Conservation (phyloP, 306 rosid genomes). For the Vigna reflexopilosa region DNA sequence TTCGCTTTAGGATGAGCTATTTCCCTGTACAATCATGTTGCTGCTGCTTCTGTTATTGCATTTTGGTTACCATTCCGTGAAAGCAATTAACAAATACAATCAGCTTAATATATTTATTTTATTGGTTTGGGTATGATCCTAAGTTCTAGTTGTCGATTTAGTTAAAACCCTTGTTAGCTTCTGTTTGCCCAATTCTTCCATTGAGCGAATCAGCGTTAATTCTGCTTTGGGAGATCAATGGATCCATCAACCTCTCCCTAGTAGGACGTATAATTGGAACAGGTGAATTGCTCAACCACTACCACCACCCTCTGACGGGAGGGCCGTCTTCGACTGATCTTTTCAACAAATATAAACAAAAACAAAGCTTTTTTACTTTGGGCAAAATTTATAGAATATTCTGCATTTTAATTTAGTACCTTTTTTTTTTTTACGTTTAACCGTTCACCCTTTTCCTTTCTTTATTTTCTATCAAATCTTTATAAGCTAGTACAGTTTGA, state of each 20-base stretch:
- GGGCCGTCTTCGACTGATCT: too few relatives aligned
- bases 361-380: too few relatives aligned
- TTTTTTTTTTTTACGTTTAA: too few relatives aligned
- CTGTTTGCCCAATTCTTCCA: neutral
- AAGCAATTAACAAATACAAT: constrained; percentile 34
- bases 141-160: neutral
- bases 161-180: neutral
- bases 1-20: neutral
- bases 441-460: too few relatives aligned
- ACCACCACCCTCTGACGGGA: too few relatives aligned
- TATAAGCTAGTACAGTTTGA: too few relatives aligned
- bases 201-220: neutral
- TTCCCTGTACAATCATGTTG: neutral
- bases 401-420: too few relatives aligned
- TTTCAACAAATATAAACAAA: too few relatives aligned
- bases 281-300: neutral
- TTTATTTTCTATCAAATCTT: too few relatives aligned
- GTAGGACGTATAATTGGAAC: neutral
- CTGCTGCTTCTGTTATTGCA: constrained; percentile 36
- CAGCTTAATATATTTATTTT: neutral
- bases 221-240: neutral
- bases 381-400: too few relatives aligned
- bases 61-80: constrained; percentile 35
- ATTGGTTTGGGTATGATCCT: neutral
- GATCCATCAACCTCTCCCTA: neutral